Percentiles rank a stretch among this genome's conserved stretches.
These are phyloP conservation scores for Candida taoyuanica DNA, from an alignment of 805 yeast species.

Conservation along the genomic window DNA sequence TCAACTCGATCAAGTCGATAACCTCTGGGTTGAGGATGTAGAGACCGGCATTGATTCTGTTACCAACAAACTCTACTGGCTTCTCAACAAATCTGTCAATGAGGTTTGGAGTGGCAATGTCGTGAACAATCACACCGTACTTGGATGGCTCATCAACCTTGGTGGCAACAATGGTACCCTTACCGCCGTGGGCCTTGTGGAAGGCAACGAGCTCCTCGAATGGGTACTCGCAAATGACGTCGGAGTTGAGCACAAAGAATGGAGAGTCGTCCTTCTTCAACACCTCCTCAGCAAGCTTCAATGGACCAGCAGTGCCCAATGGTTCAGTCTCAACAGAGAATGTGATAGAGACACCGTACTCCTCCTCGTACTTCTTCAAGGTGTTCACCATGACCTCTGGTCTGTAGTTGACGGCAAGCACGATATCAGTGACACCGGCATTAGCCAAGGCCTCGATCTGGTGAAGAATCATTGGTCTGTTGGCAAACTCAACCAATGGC, in stretches of 20 bases:
- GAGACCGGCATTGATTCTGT: slow-evolving; percentile 99
- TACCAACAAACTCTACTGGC: slow-evolving; percentile 99
- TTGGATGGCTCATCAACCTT: slow-evolving; percentile 99
- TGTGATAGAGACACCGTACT: slow-evolving; percentile 91
- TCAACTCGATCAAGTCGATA: slow-evolving; percentile 92
- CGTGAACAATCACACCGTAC: slow-evolving; percentile 99
- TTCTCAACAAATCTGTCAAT: slow-evolving; percentile 99
- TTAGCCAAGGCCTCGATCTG: slow-evolving; percentile 97
- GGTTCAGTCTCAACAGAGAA: slow-evolving; percentile 99
- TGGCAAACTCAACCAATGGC: slow-evolving; percentile 96
- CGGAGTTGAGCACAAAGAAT: slow-evolving; percentile 96
- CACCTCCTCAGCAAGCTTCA: slow-evolving; percentile 92
- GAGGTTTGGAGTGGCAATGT: slow-evolving; percentile 89
- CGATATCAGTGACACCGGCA: slow-evolving; percentile 99
- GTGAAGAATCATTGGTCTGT: slow-evolving; percentile 98
- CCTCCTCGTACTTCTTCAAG: slow-evolving; percentile 87
- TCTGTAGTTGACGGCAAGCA: slow-evolving; percentile 97
- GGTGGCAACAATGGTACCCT: slow-evolving; percentile 98
- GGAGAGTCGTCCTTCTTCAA: slow-evolving; percentile 94
- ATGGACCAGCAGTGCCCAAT: slow-evolving; percentile 98
- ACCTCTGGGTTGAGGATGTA: slow-evolving; percentile 97
- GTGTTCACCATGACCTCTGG: slow-evolving; percentile 99
- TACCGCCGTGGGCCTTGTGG: slow-evolving; percentile 96
- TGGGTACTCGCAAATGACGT: slow-evolving; percentile 98
- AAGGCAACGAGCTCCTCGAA: slow-evolving; percentile 85